phyloP scores from a whole-genome alignment of 805 yeast species.

The Kregervanrija fluxuum region DNA sequence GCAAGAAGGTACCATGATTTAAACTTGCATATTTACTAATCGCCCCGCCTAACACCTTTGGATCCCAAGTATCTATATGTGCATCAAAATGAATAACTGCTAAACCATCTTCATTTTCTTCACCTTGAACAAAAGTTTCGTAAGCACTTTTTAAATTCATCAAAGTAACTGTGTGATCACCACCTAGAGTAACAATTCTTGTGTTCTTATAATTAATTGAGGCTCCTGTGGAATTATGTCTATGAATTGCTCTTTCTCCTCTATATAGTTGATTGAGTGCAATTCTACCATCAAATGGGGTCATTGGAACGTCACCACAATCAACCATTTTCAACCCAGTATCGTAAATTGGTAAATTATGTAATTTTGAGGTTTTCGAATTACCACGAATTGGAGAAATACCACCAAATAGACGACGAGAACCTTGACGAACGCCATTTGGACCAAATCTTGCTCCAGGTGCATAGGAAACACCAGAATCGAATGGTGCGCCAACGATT shows the following conservation, averaged over 20 bases:
- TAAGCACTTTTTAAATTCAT: constrained; percentile 45
- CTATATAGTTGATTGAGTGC: constrained; percentile 51
- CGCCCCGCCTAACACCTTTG: constrained; percentile 56
- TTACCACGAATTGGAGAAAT: constrained; percentile 33
- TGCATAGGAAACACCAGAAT: constrained; percentile 46
- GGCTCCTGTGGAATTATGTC: constrained; percentile 22
- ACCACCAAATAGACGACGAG: constrained; percentile 40
- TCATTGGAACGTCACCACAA: constrained; percentile 56
- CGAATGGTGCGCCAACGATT: constrained; percentile 53
- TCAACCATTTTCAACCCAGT: constrained; percentile 36
- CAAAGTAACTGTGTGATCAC: constrained; percentile 52
- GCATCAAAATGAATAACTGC: constrained; percentile 60
- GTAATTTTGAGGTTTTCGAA: constrained; percentile 28
- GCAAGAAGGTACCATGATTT: constrained; percentile 66
- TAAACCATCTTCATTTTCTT: constrained; percentile 37
- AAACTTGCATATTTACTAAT: constrained; percentile 44
- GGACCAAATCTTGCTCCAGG: constrained; percentile 61
- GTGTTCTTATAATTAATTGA: constrained; percentile 17
- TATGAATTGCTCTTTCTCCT: constrained; percentile 42
- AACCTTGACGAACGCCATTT: constrained; percentile 35
- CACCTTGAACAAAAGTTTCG: constrained; percentile 33
- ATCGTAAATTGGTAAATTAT: constrained; percentile 36
- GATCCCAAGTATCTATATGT: constrained; percentile 69
- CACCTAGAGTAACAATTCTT: constrained; percentile 48
- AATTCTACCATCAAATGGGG: constrained; percentile 51